Conservation (phyloP, 768 basidiomycete species). For the Suillus paluster region DNA sequence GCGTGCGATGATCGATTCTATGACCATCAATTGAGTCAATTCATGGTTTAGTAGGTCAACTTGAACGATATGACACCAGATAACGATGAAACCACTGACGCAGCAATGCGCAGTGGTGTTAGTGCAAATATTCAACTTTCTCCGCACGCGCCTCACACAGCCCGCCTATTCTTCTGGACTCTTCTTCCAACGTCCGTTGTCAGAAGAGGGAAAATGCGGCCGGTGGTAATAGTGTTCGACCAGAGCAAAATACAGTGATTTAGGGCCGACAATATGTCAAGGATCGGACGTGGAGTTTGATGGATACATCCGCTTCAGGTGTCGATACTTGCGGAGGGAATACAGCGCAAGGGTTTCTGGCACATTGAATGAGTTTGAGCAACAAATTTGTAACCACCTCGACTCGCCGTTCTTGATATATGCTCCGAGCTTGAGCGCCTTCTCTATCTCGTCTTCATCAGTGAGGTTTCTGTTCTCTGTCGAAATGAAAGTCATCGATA, state of each 20-base stretch:
- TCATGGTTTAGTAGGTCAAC: background rate
- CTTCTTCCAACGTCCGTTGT: background rate
- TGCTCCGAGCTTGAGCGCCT: constrained; percentile 73
- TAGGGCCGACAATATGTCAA: too few species aligned
- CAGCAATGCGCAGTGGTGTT: background rate
- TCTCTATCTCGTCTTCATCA: constrained; percentile 74
- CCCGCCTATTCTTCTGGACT: background rate
- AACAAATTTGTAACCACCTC: background rate
- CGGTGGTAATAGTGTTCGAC: background rate
- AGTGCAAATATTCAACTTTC: background rate
- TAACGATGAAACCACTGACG: background rate
- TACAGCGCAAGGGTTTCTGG: constrained; percentile 84
- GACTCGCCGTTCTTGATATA: constrained; percentile 83
- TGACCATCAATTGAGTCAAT: too few species aligned
- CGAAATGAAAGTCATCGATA: constrained; percentile 1
- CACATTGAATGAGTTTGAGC: background rate
- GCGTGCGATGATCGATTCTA: too few species aligned
- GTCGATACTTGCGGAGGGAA: constrained; percentile 80
- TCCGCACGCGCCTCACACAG: background rate
- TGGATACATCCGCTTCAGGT: constrained; percentile 76
- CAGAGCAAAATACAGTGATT: too few species aligned
- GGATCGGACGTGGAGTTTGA: constrained; percentile 16
- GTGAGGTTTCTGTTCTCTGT: constrained; percentile 71
- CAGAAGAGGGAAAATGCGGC: background rate
- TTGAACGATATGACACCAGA: background rate